Conservation (phyloP, 495 filamentous ascomycete species). For the Penicillium lagena region DNA sequence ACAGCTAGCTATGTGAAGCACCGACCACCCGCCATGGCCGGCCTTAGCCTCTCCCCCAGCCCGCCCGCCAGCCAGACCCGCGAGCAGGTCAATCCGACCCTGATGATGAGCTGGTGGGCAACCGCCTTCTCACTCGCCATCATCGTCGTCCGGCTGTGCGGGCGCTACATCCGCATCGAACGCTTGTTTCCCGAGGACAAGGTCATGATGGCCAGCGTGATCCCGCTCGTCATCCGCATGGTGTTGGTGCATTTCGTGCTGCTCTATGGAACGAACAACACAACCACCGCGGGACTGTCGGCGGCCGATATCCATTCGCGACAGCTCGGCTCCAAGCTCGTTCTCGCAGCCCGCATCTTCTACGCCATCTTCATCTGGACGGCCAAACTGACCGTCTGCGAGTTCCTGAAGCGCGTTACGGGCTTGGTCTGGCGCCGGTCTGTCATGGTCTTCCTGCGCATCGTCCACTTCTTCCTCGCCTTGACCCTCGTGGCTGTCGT, state of each 20-base stretch:
- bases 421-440: constrained; percentile 61
- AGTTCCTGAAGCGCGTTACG: constrained; percentile 79
- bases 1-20: no score
- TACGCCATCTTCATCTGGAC: constrained; percentile 74
- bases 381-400: constrained; percentile 81
- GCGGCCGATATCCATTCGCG: constrained; percentile 24
- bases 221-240: constrained; percentile 80
- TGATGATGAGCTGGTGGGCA: constrained; percentile 94
- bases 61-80: constrained; percentile 52
- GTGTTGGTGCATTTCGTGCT: constrained; percentile 80
- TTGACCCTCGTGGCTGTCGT: constrained; percentile 73
- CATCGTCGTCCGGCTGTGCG: constrained; percentile 68
- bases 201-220: constrained; percentile 69
- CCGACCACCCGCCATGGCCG: constrained; percentile 7
- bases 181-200: constrained; percentile 82
- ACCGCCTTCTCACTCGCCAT: constrained; percentile 74
- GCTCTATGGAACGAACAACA: constrained; percentile 83
- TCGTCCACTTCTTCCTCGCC: constrained; percentile 67
- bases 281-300: constrained; percentile 33
- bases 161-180: constrained; percentile 76
- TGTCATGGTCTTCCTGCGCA: constrained; percentile 58
- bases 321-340: constrained; percentile 47
- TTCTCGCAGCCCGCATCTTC: constrained; percentile 46
- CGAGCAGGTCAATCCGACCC: constrained; percentile 60
- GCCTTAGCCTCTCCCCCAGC: neutral